Evolutionary conservation across 768 basidiomycete genomes (phyloP), one percentile per base, ranked within the genome.

Genomic region (Chalciporus pseudorubinellus): DNA sequence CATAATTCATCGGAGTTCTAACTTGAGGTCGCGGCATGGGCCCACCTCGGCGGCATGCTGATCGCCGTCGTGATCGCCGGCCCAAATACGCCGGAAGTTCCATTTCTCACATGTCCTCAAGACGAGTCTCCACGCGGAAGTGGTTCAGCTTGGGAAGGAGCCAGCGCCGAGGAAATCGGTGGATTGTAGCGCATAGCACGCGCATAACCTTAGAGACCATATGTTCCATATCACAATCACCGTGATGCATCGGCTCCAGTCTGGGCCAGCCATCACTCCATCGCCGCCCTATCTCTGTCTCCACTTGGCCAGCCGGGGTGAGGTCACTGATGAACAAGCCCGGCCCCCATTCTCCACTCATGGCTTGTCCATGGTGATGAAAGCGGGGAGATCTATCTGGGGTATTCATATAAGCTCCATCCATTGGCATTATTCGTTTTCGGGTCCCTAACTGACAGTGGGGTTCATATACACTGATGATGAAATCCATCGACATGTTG

Each of bases 71-170:
- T 7, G 24, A 24, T 24, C 24, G 24, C 24, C 24, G 24, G 3
- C 24, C 4, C 24, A 24, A 24, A 24, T 7, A 24, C 24, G 24
- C 24, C 24, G 24, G 24, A 24, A 4, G 3, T 24, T 24, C 24
- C 24, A 24, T 24, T 24, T 24, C 24, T 24, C 24, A 24, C 24
- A 24, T 24, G 24, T 24, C 24, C 24, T 24, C 24, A n/a, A n/a
- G n/a, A n/a, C n/a, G n/a, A 31, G 29, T 31, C 11, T 31, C 26
- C 42, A 29, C 26, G 42, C 26, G 6, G 26, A 26, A 26, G 44
- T 24, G 28, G 10, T 44, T 44, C 55, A n/a, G 6, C 51, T 60
- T 50, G 29, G 56, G 56, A 58, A 61, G 47, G 59, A 44, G 34
- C 13, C 39, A 43, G 33, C 57, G 46, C 60, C 60, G 53, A 56